Percentiles rank a stretch among this genome's conserved stretches.
Conservation (phyloP, 1,139 yeast genomes). For the Candida anutae region DNA sequence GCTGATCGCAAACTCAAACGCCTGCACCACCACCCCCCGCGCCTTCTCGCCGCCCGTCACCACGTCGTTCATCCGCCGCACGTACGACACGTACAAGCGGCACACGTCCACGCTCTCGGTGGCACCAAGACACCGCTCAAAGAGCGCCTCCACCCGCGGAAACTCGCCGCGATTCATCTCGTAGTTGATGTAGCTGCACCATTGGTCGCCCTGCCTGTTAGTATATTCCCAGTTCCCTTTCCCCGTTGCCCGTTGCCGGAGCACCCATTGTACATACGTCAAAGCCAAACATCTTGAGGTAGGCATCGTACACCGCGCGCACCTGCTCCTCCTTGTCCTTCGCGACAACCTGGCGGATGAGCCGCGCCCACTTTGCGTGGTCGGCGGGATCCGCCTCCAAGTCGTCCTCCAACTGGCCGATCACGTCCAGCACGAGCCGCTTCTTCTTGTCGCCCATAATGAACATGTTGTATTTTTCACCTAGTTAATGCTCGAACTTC, state of each 20-base stretch:
- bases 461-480: slow-evolving; percentile 10
- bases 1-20: slow-evolving; percentile 76
- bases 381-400: slow-evolving; percentile 52
- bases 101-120: slow-evolving; percentile 62
- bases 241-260: no score
- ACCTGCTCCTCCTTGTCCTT: slow-evolving; percentile 62
- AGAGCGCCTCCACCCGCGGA: slow-evolving; percentile 55
- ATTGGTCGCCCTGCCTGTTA: slow-evolving; percentile 44
- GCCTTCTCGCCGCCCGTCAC: slow-evolving; percentile 84
- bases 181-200: slow-evolving; percentile 68
- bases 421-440: slow-evolving; percentile 36
- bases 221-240: neutral
- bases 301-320: slow-evolving; percentile 50
- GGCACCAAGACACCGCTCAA: slow-evolving; percentile 51
- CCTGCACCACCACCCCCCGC: slow-evolving; percentile 65
- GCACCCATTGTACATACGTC: slow-evolving; percentile 31
- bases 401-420: slow-evolving; percentile 54
- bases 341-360: slow-evolving; percentile 45
- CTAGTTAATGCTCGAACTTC: no score
- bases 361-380: slow-evolving; percentile 48
- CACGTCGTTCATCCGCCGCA: slow-evolving; percentile 70
- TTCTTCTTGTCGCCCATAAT: slow-evolving; percentile 21
- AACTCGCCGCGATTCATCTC: slow-evolving; percentile 67
- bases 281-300: slow-evolving; percentile 57
- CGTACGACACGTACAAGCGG: slow-evolving; percentile 69